Base-by-base conservation (phyloP, 2,329 filamentous ascomycete species). In the Chaetomium sp. region DNA sequence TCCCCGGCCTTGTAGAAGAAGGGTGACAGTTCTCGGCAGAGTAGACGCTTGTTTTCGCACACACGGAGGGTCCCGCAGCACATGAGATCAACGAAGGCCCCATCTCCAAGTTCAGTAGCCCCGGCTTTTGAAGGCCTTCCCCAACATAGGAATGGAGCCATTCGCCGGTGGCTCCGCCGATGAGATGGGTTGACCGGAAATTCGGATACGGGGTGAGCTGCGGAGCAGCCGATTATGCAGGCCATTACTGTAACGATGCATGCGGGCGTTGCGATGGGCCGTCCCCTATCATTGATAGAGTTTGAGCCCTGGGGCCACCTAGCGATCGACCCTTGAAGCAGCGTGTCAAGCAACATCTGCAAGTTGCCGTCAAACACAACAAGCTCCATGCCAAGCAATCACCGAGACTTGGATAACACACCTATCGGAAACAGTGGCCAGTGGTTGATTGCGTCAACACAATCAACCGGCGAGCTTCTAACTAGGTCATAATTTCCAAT, bases 341-440 rank as follows among this genome's bases (percentile, higher is more conserved):
- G 13, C 33, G 23, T 47, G n/a, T 13, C 47, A 50, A 50, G 27
- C 21, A 23, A 21, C 7, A 35, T 21, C 53, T 55, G 53, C n/a
- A 35, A 33, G 51, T 23, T 55, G n/a, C n/a, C 53, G 53, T n/a
- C n/a, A 35, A 35, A 55, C 29, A 55, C 9, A n/a, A 13, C 53
- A 12, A n/a, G 2, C 12, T 27, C 23, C 21, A 2, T 35, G 29
- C n/a, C n/a, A 10, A 21, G 31, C 12, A 5, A 33, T 3, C 53
- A 55, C 53, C 9, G 10, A 55, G 51, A 21, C 7, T 21, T 42
- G 38, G 33, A 42, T 42, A 16, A 42, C 16, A 42, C 16, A 42
- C 38, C 16, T 42, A 4, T 16, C 6, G 16, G 38, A 7, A 16
- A 42, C 33, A 5, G 16, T 7, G 13, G 35, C 13, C 5, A 13